Percentiles rank a stretch among this genome's conserved stretches.
phyloP scores from a whole-genome alignment of 164 flowering plant species.

The Protea cynaroides region DNA sequence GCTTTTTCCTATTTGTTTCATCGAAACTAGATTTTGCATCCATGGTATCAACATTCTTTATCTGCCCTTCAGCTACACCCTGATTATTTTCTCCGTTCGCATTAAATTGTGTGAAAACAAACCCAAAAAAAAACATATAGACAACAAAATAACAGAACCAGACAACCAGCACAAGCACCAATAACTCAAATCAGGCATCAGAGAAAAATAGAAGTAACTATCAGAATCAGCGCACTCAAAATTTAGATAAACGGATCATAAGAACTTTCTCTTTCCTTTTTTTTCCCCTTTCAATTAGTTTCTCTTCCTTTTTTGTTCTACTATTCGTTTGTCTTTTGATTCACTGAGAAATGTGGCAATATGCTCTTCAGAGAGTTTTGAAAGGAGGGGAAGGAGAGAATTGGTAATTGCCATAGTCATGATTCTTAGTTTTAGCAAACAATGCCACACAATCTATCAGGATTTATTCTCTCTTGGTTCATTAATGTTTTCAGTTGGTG shows the following conservation, averaged over 20 bases:
- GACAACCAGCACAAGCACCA: neutral
- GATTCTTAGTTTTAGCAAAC: too few species aligned
- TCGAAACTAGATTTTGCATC: constrained; percentile 35
- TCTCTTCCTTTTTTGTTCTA: too few species aligned
- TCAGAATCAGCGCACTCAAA: neutral
- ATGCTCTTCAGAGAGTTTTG: too few species aligned
- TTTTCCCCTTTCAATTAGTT: too few species aligned
- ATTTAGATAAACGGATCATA: neutral
- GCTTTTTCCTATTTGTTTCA: constrained; percentile 61
- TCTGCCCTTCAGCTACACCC: constrained; percentile 47
- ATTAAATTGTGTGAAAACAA: constrained; percentile 3
- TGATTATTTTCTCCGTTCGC: constrained; percentile 12
- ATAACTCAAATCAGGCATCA: neutral
- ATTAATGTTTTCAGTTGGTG: too few species aligned
- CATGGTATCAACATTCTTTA: constrained; percentile 27
- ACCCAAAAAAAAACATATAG: neutral
- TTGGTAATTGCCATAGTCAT: too few species aligned
- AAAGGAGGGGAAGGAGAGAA: too few species aligned
- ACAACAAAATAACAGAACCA: constrained; percentile 5
- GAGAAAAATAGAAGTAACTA: neutral
- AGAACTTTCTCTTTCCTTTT: neutral
- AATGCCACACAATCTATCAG: too few species aligned
- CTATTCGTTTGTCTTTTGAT: too few species aligned
- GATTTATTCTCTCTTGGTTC: too few species aligned
- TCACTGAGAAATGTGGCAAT: too few species aligned